Base-by-base conservation (phyloP, 805 yeast genomes). In the Saturnispora ahearnii region DNA sequence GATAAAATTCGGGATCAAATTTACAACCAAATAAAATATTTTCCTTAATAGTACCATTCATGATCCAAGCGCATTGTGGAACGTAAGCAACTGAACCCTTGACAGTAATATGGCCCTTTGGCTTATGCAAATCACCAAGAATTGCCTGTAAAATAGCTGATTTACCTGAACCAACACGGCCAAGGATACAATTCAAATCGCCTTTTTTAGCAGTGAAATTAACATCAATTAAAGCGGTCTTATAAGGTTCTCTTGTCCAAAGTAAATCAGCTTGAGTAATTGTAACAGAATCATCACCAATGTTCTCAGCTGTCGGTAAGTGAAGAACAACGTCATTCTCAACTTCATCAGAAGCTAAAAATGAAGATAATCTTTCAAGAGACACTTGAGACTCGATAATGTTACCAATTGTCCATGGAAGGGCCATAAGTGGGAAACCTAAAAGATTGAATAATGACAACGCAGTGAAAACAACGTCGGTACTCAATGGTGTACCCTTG, bases 381-480 rank as follows among this genome's bases (percentile, higher is more conserved):
- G 96, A 88, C 45, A 87, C 91, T 66, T 87, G 85, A 2, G 97
- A 88, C 65, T 93, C 99, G 53, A 95, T 83, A 45, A 88, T 68
- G 43, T 86, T 74, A 15, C 96, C 83, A 54, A 93, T 80, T 13
- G 91, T 90, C 79, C 81, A 86, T 41, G 99, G 99, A 55, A 93
- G 76, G 37, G 88, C 87, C 10, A 95, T 90, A 55, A 93, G 74
- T 42, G 99, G 99, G 79, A 93, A 93, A 0, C 85, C 76, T 52
- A 93, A 75, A 62, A 93, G 71, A 65, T 91, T 93, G 73, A 91
- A 93, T 47, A 90, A 73, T 7, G 96, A 76, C 50, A 88, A 73
- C 3, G 97, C 95, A 29, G 96, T 89, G 72, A 91, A 86, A 5
- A 93, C 96, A 54, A 90, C 74, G 57, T 93, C 98, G 1, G 97